phyloP scores from a whole-genome alignment of 352 stramenopile genomes.

The Globisporangium lucens region DNA sequence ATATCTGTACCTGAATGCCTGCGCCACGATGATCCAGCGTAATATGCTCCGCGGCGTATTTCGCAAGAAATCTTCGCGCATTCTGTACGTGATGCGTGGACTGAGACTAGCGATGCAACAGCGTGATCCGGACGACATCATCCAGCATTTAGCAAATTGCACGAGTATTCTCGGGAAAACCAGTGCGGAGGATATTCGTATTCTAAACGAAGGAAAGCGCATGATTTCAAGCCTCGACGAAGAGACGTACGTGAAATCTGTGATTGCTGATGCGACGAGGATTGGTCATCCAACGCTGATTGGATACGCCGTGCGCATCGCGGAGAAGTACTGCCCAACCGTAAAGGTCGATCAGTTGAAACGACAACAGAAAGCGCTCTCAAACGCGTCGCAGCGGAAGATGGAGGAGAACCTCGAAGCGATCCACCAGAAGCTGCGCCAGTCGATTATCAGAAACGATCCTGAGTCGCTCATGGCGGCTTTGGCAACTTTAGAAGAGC shows the following conservation, averaged over 20 bases:
- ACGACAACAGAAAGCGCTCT: conserved; percentile 21
- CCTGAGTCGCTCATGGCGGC: conserved; percentile 66
- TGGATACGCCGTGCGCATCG: conserved; percentile 58
- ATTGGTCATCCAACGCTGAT: conserved; percentile 58
- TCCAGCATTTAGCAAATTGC: conserved; percentile 56
- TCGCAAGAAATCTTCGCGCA: conserved; percentile 53
- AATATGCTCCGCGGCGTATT: conserved; percentile 76
- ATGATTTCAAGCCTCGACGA: conserved; percentile 66
- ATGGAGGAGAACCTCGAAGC: conserved; percentile 38
- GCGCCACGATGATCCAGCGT: conserved; percentile 80
- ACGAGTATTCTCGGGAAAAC: conserved; percentile 54
- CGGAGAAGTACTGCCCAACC: conserved; percentile 59
- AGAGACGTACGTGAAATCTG: conserved; percentile 72
- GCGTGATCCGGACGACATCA: conserved; percentile 57
- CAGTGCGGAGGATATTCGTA: conserved; percentile 51
- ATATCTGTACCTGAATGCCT: conserved; percentile 76
- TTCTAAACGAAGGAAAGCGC: conserved; percentile 46
- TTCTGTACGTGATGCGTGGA: conserved; percentile 55
- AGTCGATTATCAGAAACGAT: conserved; percentile 62
- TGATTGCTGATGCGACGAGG: conserved; percentile 58
- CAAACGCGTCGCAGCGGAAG: conserved; percentile 31
- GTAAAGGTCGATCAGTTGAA: conserved; percentile 53
- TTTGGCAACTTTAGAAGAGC: conserved; percentile 60
- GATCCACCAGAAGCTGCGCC: conserved; percentile 51
- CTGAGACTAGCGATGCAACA: conserved; percentile 53